These are phyloP conservation scores for Vitellaria paradoxa DNA, from an alignment of 179 eudicot species.

Conservation along the genomic window DNA sequence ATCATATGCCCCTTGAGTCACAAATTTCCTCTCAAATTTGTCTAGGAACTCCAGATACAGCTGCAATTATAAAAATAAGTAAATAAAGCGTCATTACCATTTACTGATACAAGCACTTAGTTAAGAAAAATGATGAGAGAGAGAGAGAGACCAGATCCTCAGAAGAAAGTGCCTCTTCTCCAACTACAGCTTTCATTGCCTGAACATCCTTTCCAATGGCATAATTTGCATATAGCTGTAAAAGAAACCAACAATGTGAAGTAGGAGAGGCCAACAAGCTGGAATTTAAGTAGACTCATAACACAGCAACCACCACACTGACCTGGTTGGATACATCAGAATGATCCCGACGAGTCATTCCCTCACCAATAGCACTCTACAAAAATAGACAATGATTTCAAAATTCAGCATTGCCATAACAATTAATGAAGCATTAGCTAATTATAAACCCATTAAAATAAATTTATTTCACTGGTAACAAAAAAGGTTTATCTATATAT, in stretches of 20 bases:
- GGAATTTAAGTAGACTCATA: background rate
- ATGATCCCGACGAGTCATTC: slow-evolving; percentile 97
- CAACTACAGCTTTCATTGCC: slow-evolving; percentile 99
- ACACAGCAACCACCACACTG: background rate
- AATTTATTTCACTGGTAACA: no score
- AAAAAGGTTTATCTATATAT: no score
- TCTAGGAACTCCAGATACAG: slow-evolving; percentile 68
- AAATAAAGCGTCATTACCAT: slow-evolving; percentile 1
- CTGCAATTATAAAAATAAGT: slow-evolving; percentile 1
- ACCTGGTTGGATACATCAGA: slow-evolving; percentile 98
- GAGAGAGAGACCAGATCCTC: slow-evolving; percentile 71
- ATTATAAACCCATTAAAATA: no score
- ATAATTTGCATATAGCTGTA: slow-evolving; percentile 90
- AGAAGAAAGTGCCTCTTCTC: slow-evolving; percentile 98
- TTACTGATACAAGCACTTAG: background rate
- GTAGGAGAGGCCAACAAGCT: no score
- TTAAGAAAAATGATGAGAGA: background rate
- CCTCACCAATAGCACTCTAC: slow-evolving; percentile 99
- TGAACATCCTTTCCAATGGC: slow-evolving; percentile 99
- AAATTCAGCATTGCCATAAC: no score
- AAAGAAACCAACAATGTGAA: background rate
- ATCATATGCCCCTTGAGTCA: slow-evolving; percentile 71
- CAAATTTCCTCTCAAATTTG: slow-evolving; percentile 75
- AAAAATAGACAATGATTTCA: background rate
- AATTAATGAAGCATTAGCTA: no score